These are phyloP conservation scores for Lichenothelia convexa DNA, from an alignment of 495 filamentous ascomycete species.

Conservation along the genomic window DNA sequence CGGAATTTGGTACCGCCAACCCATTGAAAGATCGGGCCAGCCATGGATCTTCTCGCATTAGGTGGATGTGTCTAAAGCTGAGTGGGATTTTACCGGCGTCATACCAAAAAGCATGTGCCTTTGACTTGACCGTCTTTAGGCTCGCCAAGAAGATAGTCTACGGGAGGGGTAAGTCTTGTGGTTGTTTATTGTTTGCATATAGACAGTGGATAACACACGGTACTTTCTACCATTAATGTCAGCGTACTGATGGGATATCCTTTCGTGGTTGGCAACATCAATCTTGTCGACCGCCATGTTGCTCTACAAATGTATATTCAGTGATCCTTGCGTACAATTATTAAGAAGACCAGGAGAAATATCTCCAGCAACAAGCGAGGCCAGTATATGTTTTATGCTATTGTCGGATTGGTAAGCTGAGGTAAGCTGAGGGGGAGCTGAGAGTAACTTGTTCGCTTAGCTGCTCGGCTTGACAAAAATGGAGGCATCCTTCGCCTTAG, in stretches of 20 bases:
- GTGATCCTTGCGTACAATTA: too few species aligned
- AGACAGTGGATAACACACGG: slow-evolving; percentile 11
- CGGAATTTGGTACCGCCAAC: slow-evolving; percentile 74
- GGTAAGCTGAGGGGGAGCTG: too few species aligned
- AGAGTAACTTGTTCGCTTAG: too few species aligned
- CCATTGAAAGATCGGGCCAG: slow-evolving; percentile 49
- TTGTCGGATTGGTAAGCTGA: too few species aligned
- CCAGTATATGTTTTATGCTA: too few species aligned
- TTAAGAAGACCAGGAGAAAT: too few species aligned
- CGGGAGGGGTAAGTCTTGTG: neutral
- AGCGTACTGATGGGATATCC: slow-evolving; percentile 18
- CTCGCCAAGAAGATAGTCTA: slow-evolving; percentile 14
- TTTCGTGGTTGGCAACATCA: slow-evolving; percentile 15
- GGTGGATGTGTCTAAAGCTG: too few species aligned
- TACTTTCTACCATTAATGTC: slow-evolving; percentile 20
- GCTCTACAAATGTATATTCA: too few species aligned
- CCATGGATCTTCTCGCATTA: slow-evolving; percentile 50
- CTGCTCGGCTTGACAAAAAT: too few species aligned
- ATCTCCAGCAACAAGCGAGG: too few species aligned
- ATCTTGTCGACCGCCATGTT: slow-evolving; percentile 14
- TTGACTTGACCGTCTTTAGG: slow-evolving; percentile 2
- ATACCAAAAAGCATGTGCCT: slow-evolving; percentile 9
- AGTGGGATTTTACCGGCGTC: too few species aligned
- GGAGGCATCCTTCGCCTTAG: too few species aligned
- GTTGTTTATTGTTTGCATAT: neutral